These are phyloP conservation scores for Scedosporium dehoogii DNA, from an alignment of 2,329 filamentous ascomycete genomes.

Conservation along the genomic window DNA sequence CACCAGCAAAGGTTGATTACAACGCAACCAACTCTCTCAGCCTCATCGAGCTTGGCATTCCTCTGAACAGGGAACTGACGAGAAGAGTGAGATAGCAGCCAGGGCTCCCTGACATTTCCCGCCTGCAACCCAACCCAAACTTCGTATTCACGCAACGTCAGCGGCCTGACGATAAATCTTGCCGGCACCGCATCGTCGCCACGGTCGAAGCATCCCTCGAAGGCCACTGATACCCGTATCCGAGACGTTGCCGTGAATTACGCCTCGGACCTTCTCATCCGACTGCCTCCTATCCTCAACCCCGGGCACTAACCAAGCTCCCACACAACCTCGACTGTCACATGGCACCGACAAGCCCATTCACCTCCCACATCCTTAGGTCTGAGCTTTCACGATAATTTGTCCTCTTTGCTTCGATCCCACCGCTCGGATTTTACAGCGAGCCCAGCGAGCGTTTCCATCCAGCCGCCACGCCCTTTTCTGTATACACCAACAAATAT, in stretches of 20 bases:
- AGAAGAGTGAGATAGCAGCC: background rate
- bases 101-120: background rate
- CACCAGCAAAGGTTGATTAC: background rate
- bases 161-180: slow-evolving; percentile 1
- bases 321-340: background rate
- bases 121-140: background rate
- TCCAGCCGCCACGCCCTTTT: too few species aligned
- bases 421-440: background rate
- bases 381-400: background rate
- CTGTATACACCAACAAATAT: too few species aligned
- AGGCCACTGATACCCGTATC: background rate
- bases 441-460: background rate
- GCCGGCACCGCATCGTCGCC: background rate
- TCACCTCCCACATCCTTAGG: background rate
- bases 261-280: background rate
- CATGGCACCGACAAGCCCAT: background rate
- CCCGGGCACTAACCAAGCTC: background rate
- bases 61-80: background rate
- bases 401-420: background rate
- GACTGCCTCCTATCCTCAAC: background rate
- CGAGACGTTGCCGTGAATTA: background rate
- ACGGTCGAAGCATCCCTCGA: background rate
- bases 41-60: background rate
- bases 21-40: too few species aligned
- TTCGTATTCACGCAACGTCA: slow-evolving; percentile 3